These are phyloP conservation scores for Salix udensis DNA, from an alignment of 345 rosid genomes.

Conservation along the genomic window DNA sequence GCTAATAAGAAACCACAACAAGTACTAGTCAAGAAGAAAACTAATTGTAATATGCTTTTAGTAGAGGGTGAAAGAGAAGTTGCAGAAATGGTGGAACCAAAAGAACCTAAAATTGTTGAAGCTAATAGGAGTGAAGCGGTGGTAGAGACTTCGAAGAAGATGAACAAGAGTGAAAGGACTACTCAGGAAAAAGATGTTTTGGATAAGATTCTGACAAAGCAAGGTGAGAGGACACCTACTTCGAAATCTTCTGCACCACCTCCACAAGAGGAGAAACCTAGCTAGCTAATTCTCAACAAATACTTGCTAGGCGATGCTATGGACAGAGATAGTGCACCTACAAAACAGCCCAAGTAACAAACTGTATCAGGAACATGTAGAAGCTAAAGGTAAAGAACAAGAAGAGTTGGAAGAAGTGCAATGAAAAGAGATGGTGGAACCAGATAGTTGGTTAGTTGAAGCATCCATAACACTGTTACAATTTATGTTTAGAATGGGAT, in stretches of 20 bases:
- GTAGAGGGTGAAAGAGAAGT: conserved; percentile 28
- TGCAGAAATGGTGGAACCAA: conserved; percentile 17
- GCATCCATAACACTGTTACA: too few relatives aligned
- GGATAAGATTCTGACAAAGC: conserved; percentile 58
- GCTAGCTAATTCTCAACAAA: conserved; percentile 37
- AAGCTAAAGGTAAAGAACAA: conserved; percentile 38
- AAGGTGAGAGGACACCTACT: conserved; percentile 52
- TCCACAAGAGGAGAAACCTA: conserved; percentile 40
- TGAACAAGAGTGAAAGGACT: conserved; percentile 46
- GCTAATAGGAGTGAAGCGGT: conserved; percentile 40
- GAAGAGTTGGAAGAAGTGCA: conserved; percentile 30
- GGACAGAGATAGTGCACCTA: too few relatives aligned
- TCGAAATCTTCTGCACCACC: conserved; percentile 37
- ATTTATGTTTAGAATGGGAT: too few relatives aligned
- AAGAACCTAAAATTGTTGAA: conserved; percentile 19
- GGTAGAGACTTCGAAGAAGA: conserved; percentile 63
- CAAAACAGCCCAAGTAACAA: too few relatives aligned
- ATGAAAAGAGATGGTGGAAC: conserved; percentile 1
- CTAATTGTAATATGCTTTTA: conserved; percentile 13
- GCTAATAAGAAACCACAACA: too few relatives aligned
- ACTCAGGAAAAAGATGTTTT: conserved; percentile 89
- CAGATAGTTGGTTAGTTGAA: too few relatives aligned
- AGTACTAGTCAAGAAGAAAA: too few relatives aligned
- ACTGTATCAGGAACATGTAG: conserved; percentile 32
- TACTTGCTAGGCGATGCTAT: neutral